Conservation (phyloP, 371 early-diverging fungal genomes). For the Blakeslea trispora region DNA sequence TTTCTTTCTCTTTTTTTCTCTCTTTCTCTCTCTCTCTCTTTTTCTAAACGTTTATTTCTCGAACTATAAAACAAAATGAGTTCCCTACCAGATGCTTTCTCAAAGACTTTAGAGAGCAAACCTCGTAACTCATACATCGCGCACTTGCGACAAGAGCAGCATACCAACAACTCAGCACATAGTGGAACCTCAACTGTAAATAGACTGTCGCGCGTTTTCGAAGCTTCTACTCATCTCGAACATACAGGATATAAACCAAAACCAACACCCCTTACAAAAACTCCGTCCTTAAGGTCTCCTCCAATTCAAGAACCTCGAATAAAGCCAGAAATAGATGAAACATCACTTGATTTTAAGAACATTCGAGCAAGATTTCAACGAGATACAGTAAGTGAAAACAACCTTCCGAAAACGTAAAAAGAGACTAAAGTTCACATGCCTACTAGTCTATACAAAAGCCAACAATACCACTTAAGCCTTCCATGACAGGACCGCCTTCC, state of each 20-base stretch:
- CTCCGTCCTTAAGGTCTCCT: conserved; percentile 35
- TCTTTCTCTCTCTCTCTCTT: conserved; percentile 6
- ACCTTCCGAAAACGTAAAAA: conserved; percentile 18
- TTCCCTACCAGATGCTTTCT: conserved; percentile 40
- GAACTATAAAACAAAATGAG: conserved; percentile 14
- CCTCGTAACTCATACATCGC: conserved; percentile 25
- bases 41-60: not conserved
- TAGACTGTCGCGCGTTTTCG: conserved; percentile 49
- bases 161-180: conserved; percentile 12
- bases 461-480: conserved; percentile 23
- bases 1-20: conserved; percentile 3
- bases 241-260: conserved; percentile 15
- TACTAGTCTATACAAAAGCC: conserved; percentile 22
- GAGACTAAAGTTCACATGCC: too few relatives aligned
- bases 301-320: conserved; percentile 4
- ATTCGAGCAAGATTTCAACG: conserved; percentile 49
- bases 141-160: conserved; percentile 10
- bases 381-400: conserved; percentile 9
- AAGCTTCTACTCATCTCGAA: conserved; percentile 22
- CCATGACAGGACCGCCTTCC: conserved; percentile 23
- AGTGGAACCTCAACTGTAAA: conserved; percentile 30
- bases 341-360: conserved; percentile 40
- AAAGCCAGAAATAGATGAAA: conserved; percentile 30
- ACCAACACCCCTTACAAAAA: conserved; percentile 42
- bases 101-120: conserved; percentile 37